phyloP scores from a whole-genome alignment of 73 alveolate species.

The Tetrahymena elliotti region DNA sequence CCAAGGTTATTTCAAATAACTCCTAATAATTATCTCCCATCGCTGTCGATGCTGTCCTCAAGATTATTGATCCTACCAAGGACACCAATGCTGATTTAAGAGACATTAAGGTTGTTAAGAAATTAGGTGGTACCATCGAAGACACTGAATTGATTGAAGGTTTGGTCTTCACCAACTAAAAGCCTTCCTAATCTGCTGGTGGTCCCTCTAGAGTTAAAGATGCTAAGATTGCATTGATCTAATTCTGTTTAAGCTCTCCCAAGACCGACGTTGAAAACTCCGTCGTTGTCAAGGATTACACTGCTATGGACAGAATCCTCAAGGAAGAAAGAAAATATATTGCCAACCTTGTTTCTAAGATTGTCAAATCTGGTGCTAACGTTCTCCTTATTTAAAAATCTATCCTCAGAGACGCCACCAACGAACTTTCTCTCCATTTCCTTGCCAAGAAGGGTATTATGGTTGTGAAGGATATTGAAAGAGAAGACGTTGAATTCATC shows the following conservation, averaged over 20 bases:
- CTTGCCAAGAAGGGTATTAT: slow-evolving; percentile 96
- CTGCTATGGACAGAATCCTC: slow-evolving; percentile 97
- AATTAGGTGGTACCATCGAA: slow-evolving; percentile 98
- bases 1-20: slow-evolving; percentile 95
- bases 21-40: slow-evolving; percentile 94
- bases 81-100: slow-evolving; percentile 94
- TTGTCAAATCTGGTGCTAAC: slow-evolving; percentile 96
- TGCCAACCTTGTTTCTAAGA: slow-evolving; percentile 87
- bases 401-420: slow-evolving; percentile 95
- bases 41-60: slow-evolving; percentile 98
- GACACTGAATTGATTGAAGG: slow-evolving; percentile 98
- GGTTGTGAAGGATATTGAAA: slow-evolving; percentile 97
- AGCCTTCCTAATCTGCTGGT: slow-evolving; percentile 93
- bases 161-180: slow-evolving; percentile 88
- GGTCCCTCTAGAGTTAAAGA: slow-evolving; percentile 92
- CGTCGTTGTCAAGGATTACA: slow-evolving; percentile 75
- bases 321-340: slow-evolving; percentile 97
- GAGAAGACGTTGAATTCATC: slow-evolving; percentile 98
- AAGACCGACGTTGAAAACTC: slow-evolving; percentile 98
- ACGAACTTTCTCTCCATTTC: slow-evolving; percentile 95
- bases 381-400: slow-evolving; percentile 95
- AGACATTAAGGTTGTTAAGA: slow-evolving; percentile 92
- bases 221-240: slow-evolving; percentile 97
- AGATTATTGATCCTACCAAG: slow-evolving; percentile 61
- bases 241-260: slow-evolving; percentile 98